phyloP scores from a whole-genome alignment of 345 rosid species.

The Schrenkiella parvula region DNA sequence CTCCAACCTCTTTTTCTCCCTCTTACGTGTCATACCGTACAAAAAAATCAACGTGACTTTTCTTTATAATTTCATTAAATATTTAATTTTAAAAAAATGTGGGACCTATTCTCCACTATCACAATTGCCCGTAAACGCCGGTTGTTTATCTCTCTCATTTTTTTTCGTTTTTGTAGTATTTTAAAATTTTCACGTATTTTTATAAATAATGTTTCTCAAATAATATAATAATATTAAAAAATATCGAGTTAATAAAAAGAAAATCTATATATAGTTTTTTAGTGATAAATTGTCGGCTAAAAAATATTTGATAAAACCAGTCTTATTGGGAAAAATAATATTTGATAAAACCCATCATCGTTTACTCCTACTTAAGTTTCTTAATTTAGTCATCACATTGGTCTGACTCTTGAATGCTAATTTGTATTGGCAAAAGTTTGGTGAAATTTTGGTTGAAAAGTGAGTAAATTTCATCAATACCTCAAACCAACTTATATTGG shows the following conservation, averaged over 20 bases:
- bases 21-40: slow-evolving; percentile 38
- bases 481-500: background rate
- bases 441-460: background rate
- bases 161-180: background rate
- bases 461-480: background rate
- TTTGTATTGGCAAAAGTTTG: background rate
- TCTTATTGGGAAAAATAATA: background rate
- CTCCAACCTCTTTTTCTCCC: background rate
- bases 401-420: background rate
- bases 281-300: background rate
- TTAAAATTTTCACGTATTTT: too few relatives aligned
- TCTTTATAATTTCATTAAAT: slow-evolving; percentile 4
- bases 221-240: too few relatives aligned
- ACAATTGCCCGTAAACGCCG: slow-evolving; percentile 15
- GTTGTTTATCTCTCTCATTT: background rate
- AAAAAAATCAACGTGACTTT: slow-evolving; percentile 32
- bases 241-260: too few relatives aligned
- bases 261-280: too few relatives aligned
- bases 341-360: background rate
- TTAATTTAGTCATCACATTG: background rate
- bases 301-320: background rate
- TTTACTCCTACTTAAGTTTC: background rate
- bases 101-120: slow-evolving; percentile 5
- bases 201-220: too few relatives aligned
- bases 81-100: too few relatives aligned